Evolutionary conservation across 2,329 filamentous ascomycete genomes (phyloP).

Genomic region (Paramyrothecium roridum): DNA sequence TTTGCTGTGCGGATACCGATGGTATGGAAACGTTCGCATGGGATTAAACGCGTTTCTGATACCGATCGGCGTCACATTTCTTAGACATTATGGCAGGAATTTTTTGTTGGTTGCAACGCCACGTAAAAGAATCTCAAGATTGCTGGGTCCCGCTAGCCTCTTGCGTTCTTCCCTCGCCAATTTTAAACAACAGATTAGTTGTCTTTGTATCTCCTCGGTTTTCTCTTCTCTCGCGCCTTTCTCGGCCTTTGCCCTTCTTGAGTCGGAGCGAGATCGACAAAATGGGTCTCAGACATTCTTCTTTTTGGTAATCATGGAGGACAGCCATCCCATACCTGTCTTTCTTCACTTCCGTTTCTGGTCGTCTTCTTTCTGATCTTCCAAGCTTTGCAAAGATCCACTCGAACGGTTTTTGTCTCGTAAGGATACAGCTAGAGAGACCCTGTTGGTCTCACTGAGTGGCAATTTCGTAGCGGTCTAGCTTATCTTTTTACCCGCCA

Average conservation of each 20-base stretch:
- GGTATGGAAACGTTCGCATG: background rate
- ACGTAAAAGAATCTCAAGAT: background rate
- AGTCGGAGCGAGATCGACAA: too few relatives aligned
- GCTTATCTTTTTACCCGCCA: slow-evolving; percentile 41
- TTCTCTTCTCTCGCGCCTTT: too few relatives aligned
- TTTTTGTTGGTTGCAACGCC: background rate
- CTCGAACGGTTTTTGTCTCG: background rate
- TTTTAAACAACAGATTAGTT: too few relatives aligned
- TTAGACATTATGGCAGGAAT: background rate
- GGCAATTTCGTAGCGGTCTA: slow-evolving; percentile 44
- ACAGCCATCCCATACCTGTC: too few relatives aligned
- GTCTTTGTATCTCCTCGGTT: too few relatives aligned
- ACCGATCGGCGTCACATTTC: background rate
- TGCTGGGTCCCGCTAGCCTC: background rate
- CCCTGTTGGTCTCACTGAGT: background rate
- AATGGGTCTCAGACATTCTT: too few relatives aligned
- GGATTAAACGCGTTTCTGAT: background rate
- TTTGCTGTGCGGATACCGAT: background rate
- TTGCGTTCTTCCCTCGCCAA: background rate
- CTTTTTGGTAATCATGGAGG: too few relatives aligned
- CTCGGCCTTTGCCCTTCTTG: too few relatives aligned
- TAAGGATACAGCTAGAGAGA: background rate
- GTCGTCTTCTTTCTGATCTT: too few relatives aligned
- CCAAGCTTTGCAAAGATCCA: background rate
- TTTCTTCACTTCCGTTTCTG: too few relatives aligned